A percentile compares a stretch with the other conserved stretches of the same genome.
These are phyloP conservation scores for Mycena latifolia DNA, from an alignment of 768 basidiomycete genomes.

Conservation along the genomic window DNA sequence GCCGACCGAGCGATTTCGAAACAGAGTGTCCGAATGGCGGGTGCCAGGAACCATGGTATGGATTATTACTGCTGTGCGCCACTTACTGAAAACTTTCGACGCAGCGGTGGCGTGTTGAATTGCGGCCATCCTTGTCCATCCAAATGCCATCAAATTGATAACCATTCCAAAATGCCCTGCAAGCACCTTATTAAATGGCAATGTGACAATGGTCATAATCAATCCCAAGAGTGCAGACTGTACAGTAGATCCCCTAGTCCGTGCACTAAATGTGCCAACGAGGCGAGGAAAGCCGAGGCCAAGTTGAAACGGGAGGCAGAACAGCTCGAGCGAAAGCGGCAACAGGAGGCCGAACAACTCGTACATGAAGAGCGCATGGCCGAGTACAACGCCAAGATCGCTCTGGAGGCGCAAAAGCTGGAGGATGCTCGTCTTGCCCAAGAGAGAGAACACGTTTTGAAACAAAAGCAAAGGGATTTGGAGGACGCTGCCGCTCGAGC, in stretches of 20 bases:
- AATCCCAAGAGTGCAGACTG: constrained; percentile 53
- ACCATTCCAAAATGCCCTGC: constrained; percentile 68
- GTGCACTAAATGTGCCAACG: constrained; percentile 52
- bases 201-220: constrained; percentile 61
- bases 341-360: constrained; percentile 45
- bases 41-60: constrained; percentile 6
- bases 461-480: constrained; percentile 61
- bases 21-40: constrained; percentile 50
- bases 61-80: not conserved
- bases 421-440: constrained; percentile 52
- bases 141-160: constrained; percentile 68
- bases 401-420: constrained; percentile 39
- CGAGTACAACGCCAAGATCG: constrained; percentile 51
- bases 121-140: constrained; percentile 72
- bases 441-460: constrained; percentile 49
- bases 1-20: constrained; percentile 61
- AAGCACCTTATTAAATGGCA: constrained; percentile 44
- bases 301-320: constrained; percentile 47
- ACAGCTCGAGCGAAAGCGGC: constrained; percentile 46
- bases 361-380: constrained; percentile 50
- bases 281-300: constrained; percentile 48
- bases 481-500: constrained; percentile 39
- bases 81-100: not conserved
- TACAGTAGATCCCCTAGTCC: not conserved
- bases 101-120: constrained; percentile 58